Conservation (phyloP, 1,139 yeast species). For the Pichia sp. region DNA sequence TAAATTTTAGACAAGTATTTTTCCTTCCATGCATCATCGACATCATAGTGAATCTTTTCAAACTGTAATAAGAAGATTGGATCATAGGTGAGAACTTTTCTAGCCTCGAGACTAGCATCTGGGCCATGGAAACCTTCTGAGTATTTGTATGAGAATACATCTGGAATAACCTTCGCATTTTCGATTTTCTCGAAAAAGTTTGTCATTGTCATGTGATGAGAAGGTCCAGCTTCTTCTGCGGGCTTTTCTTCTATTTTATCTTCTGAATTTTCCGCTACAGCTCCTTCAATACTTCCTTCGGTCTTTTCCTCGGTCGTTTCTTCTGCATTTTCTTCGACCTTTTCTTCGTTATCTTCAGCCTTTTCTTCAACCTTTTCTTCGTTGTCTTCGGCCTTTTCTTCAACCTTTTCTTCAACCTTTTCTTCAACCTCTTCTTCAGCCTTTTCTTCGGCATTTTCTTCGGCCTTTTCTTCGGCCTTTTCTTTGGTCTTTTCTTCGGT, state of each 20-base stretch:
- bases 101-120: constrained; percentile 36
- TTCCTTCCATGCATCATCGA: constrained; percentile 65
- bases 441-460: no score
- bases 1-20: constrained; percentile 44
- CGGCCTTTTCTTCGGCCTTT: no score
- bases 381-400: not conserved
- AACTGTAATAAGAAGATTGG: constrained; percentile 81
- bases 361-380: no score
- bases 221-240: not conserved
- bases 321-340: not conserved
- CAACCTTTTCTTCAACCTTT: constrained; percentile 18
- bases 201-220: constrained; percentile 42
- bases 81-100: constrained; percentile 64
- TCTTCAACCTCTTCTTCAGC: not conserved
- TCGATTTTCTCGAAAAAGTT: constrained; percentile 49
- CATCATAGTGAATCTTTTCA: constrained; percentile 53
- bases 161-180: constrained; percentile 51
- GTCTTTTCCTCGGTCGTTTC: not conserved
- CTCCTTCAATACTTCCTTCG: constrained; percentile 1
- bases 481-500: no score
- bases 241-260: constrained; percentile 1
- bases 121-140: constrained; percentile 45
- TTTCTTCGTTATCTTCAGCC: no score
- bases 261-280: not conserved
- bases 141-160: constrained; percentile 53